These are phyloP conservation scores for Metarhizium sp. DNA, from an alignment of 2,329 filamentous ascomycete genomes.

Conservation along the genomic window DNA sequence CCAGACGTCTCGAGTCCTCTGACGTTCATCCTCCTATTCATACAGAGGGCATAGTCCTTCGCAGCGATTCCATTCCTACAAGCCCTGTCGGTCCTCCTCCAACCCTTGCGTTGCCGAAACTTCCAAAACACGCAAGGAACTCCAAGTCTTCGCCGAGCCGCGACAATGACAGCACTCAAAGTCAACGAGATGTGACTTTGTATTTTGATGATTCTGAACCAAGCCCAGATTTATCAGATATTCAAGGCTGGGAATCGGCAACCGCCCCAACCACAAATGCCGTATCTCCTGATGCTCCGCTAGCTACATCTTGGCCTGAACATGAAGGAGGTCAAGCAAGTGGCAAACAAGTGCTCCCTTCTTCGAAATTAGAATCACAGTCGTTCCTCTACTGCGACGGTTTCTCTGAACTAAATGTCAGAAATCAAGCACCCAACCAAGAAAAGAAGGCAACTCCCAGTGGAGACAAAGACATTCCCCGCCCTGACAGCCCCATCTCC, in stretches of 20 bases:
- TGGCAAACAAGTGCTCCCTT: neutral
- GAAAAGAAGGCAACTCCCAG: constrained; percentile 7
- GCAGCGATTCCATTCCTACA: neutral
- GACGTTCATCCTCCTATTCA: neutral
- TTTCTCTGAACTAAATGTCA: neutral
- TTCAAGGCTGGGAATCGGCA: constrained; percentile 22
- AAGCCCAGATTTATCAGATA: constrained; percentile 29
- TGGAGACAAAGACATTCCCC: constrained; percentile 21
- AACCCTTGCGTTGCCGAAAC: constrained; percentile 2
- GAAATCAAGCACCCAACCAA: neutral
- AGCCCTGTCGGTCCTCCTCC: constrained; percentile 4
- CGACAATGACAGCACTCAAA: constrained; percentile 10
- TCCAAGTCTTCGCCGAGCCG: neutral
- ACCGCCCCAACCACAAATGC: constrained; percentile 3
- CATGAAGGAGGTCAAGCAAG: neutral
- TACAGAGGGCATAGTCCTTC: neutral
- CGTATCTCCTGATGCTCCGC: neutral
- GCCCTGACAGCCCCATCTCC: constrained; percentile 32
- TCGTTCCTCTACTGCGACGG: constrained; percentile 2
- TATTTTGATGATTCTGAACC: constrained; percentile 24
- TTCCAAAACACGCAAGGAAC: neutral
- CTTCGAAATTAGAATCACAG: constrained; percentile 11
- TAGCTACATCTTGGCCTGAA: neutral
- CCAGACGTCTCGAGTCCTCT: neutral
- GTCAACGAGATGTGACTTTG: constrained; percentile 14